Conservation (phyloP, 1,284 basidiomycete species). For the Cutaneotrichosporon sp. region DNA sequence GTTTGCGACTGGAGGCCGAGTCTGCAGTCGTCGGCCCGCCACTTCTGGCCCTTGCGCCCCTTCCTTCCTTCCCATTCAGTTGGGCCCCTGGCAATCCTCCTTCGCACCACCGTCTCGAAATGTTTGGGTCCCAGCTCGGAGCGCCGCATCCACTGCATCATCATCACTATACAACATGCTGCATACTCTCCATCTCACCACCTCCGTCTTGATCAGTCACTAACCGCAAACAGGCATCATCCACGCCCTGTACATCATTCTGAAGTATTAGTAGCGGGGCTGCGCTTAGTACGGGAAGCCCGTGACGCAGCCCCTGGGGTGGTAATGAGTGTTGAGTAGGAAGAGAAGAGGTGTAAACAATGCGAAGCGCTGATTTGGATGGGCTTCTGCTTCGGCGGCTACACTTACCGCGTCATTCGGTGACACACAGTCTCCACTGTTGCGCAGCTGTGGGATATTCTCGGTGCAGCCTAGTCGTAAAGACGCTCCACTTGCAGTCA, state of each 20-base stretch:
- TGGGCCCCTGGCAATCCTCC: too few species aligned
- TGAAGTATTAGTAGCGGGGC: constrained; percentile 27
- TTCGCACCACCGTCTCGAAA: too few species aligned
- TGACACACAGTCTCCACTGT: not conserved
- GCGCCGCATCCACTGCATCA: too few species aligned
- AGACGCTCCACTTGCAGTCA: not conserved
- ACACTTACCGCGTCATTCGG: not conserved
- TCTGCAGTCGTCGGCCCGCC: not conserved
- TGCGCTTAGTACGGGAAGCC: not conserved
- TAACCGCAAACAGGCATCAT: constrained; percentile 31
- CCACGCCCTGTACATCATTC: constrained; percentile 48
- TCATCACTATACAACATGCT: not conserved
- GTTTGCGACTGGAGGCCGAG: not conserved
- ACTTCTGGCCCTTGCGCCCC: not conserved
- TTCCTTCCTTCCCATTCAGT: not conserved
- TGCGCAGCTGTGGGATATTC: not conserved
- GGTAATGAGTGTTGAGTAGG: not conserved
- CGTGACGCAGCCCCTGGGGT: not conserved
- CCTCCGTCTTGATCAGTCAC: constrained; percentile 28
- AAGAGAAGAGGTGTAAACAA: not conserved
- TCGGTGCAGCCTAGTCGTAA: not conserved
- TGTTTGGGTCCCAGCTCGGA: too few species aligned
- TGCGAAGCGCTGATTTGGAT: not conserved
- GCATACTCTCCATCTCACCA: not conserved
- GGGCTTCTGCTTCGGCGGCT: not conserved